Evolutionary conservation across 2,329 filamentous ascomycete genomes (phyloP), one percentile per base, ranked within the genome.

Genomic region (Alternaria dauci): DNA sequence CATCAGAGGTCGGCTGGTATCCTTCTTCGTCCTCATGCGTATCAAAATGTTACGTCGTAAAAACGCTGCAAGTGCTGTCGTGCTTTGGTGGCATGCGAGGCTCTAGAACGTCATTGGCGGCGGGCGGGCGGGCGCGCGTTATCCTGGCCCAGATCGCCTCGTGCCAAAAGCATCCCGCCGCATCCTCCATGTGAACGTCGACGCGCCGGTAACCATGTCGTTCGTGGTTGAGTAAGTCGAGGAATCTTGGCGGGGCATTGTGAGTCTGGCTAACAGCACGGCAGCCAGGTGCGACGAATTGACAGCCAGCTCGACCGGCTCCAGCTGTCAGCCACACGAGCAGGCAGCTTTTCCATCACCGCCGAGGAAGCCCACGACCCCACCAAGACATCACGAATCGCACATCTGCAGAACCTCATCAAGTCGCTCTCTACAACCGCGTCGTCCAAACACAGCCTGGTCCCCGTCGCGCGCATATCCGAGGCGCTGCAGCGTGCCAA

Each of bases 401-500:
- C 72, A 4, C 83, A 88, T 54, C 81, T 96, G 39, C 85, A 93
- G 66, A 82, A 81, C 58, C 86, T 93, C 55, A 87, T 92, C 71
- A 89, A 90, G 76, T 83, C 87, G 3, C 80, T 96, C 14, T 94
- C 91, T 20, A 87, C 89, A 4, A 88, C 88, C 2, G 87, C 89
- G 1, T 87, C 88, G 3, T 87, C 89, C 5, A 84, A 86, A 53
- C 82, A 87, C 32, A 80, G 91, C 7, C 80, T 93, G n/a, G 80
- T 87, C 3, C 77, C 87, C 23, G 80, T 82, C 55, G 85, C 62
- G 25, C 67, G 85, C 25, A 87, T 96, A 60, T 84, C 84, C 59
- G 78, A 80, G 14, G 80, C 93, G 32, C 83, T 96, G 38, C 79
- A 84, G 8, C 85, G 89, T 71, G 90, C 90, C 1, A 83, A 83